These are phyloP conservation scores for Phytophthora sansomeana DNA, from an alignment of 352 stramenopile genomes.

Conservation along the genomic window DNA sequence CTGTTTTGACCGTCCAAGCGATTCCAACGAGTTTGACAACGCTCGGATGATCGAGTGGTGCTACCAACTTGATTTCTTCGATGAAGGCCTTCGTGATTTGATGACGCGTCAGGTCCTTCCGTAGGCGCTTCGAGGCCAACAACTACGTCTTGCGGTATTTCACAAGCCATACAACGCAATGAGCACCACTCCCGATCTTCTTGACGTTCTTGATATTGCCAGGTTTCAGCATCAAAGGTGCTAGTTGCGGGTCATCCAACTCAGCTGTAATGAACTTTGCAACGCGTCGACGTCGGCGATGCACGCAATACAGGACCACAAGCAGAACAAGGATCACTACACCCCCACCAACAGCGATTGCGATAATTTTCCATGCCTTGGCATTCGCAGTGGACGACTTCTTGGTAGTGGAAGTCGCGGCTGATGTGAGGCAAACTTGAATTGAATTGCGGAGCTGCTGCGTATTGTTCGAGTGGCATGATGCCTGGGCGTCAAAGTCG, in stretches of 20 bases:
- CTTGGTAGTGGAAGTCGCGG: constrained; percentile 1
- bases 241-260: constrained; percentile 46
- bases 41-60: constrained; percentile 54
- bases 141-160: constrained; percentile 46
- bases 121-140: constrained; percentile 53
- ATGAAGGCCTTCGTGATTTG: constrained; percentile 54
- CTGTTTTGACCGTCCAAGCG: constrained; percentile 56
- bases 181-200: constrained; percentile 39
- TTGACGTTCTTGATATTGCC: constrained; percentile 54
- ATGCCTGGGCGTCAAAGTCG: constrained; percentile 35
- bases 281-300: constrained; percentile 31
- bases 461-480: constrained; percentile 39
- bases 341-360: constrained; percentile 12
- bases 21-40: constrained; percentile 62
- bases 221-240: constrained; percentile 46
- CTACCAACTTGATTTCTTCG: constrained; percentile 59
- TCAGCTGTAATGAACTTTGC: constrained; percentile 33
- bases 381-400: constrained; percentile 9
- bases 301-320: constrained; percentile 17
- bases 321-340: constrained; percentile 16
- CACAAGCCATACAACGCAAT: constrained; percentile 49
- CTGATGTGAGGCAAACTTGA: constrained; percentile 37
- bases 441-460: constrained; percentile 34
- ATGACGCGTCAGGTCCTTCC: constrained; percentile 38
- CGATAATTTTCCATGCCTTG: constrained; percentile 17